Conservation (phyloP, 2,329 filamentous ascomycete species). For the Botryotinia narcissicola region DNA sequence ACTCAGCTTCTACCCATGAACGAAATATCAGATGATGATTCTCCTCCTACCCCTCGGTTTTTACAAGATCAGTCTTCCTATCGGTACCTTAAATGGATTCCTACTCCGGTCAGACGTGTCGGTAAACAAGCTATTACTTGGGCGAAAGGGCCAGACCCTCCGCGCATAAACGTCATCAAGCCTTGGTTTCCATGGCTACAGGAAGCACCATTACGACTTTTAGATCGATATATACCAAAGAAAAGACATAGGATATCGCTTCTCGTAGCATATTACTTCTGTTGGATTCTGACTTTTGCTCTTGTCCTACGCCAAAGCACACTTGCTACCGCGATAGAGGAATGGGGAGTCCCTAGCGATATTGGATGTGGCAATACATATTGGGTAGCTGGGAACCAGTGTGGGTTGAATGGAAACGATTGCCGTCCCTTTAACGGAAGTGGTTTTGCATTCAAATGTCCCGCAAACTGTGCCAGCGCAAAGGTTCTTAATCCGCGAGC, state of each 20-base stretch:
- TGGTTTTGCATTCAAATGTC: slow-evolving; percentile 71
- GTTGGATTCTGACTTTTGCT: slow-evolving; percentile 69
- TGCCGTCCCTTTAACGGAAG: slow-evolving; percentile 73
- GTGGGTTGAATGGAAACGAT: slow-evolving; percentile 69
- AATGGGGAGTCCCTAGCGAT: slow-evolving; percentile 63
- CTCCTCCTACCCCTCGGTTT: slow-evolving; percentile 56
- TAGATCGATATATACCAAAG: slow-evolving; percentile 62
- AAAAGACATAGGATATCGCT: slow-evolving; percentile 57
- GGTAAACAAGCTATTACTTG: slow-evolving; percentile 47
- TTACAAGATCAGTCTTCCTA: slow-evolving; percentile 53
- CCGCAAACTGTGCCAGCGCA: slow-evolving; percentile 66
- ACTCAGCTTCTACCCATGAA: slow-evolving; percentile 40
- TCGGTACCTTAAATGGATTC: slow-evolving; percentile 54
- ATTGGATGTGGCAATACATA: slow-evolving; percentile 68
- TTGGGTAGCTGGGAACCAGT: slow-evolving; percentile 69
- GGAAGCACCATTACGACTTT: slow-evolving; percentile 59
- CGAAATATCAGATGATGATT: slow-evolving; percentile 45
- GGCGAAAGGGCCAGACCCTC: slow-evolving; percentile 55
- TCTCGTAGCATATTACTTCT: slow-evolving; percentile 57
- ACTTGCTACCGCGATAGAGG: slow-evolving; percentile 58
- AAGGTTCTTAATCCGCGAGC: slow-evolving; percentile 69
- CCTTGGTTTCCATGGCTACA: slow-evolving; percentile 66
- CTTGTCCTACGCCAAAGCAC: slow-evolving; percentile 65
- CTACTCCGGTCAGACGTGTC: slow-evolving; percentile 52
- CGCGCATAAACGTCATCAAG: slow-evolving; percentile 51